phyloP scores from a whole-genome alignment of 768 basidiomycete genomes.

The Pleurotus platypus region DNA sequence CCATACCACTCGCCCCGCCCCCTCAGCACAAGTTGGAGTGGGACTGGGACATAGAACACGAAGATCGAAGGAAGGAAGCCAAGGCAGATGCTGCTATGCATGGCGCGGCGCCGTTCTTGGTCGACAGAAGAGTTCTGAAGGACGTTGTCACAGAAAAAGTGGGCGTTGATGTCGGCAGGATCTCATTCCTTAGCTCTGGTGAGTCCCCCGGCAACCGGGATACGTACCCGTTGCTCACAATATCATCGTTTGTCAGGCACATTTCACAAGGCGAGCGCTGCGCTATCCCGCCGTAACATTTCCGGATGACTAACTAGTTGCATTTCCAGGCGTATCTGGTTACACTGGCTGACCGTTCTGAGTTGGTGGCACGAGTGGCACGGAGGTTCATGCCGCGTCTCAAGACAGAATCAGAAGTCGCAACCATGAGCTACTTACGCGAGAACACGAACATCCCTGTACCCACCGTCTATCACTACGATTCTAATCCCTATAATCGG shows the following conservation, averaged over 20 bases:
- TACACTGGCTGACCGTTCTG: slow-evolving; percentile 54
- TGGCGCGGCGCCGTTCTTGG: slow-evolving; percentile 62
- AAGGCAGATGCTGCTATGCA: slow-evolving; percentile 62
- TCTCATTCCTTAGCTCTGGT: slow-evolving; percentile 75
- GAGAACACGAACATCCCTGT: slow-evolving; percentile 70
- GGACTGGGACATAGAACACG: slow-evolving; percentile 72
- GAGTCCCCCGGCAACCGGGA: slow-evolving; percentile 22
- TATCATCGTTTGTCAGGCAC: slow-evolving; percentile 50
- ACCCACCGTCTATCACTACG: slow-evolving; percentile 71
- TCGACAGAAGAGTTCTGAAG: slow-evolving; percentile 71
- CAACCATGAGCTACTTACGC: slow-evolving; percentile 79
- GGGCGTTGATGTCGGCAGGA: slow-evolving; percentile 61
- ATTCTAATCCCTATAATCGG: slow-evolving; percentile 81
- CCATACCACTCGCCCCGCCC: slow-evolving; percentile 9
- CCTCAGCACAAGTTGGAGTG: slow-evolving; percentile 41
- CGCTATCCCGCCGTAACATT: not conserved
- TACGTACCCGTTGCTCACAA: slow-evolving; percentile 9
- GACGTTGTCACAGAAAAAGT: slow-evolving; percentile 76
- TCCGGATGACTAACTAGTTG: slow-evolving; percentile 5
- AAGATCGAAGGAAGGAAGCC: slow-evolving; percentile 62
- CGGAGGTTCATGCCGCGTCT: slow-evolving; percentile 83
- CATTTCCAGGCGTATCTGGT: slow-evolving; percentile 67
- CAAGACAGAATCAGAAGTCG: slow-evolving; percentile 86
- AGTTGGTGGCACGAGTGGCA: slow-evolving; percentile 77
- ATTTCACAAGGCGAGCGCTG: slow-evolving; percentile 66